Conservation (phyloP, 2,329 filamentous ascomycete species). For the Lachnellula arida region DNA sequence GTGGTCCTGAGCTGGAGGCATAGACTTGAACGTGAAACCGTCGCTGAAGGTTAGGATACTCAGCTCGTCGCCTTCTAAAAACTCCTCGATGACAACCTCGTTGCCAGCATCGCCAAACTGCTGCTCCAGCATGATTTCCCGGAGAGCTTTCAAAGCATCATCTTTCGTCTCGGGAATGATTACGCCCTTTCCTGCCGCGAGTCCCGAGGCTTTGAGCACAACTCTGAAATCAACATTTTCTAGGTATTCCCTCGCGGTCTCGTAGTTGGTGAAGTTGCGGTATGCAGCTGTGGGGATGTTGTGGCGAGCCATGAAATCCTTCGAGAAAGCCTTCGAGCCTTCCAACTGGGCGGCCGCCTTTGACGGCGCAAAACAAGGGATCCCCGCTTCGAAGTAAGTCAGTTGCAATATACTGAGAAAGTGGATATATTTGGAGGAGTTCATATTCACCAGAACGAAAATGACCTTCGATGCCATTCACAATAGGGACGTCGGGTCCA, state of each 20-base stretch:
- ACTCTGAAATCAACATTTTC: constrained; percentile 65
- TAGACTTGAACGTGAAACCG: constrained; percentile 73
- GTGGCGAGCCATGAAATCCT: constrained; percentile 94
- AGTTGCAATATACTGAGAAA: too few relatives aligned
- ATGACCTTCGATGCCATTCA: constrained; percentile 81
- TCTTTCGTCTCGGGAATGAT: constrained; percentile 63
- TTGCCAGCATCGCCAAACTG: constrained; percentile 83
- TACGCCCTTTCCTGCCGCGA: constrained; percentile 94
- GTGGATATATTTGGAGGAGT: too few relatives aligned
- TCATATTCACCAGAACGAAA: constrained; percentile 48
- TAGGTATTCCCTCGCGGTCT: constrained; percentile 68
- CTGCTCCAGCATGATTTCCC: constrained; percentile 84
- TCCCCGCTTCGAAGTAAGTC: neutral
- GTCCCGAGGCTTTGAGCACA: constrained; percentile 92
- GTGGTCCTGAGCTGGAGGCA: constrained; percentile 93
- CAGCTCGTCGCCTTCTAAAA: constrained; percentile 84
- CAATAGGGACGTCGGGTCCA: constrained; percentile 89
- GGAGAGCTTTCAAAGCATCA: constrained; percentile 76
- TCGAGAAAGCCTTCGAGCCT: constrained; percentile 93
- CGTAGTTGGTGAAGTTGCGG: constrained; percentile 78
- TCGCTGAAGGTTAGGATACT: constrained; percentile 90
- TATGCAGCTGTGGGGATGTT: constrained; percentile 88
- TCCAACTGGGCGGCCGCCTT: constrained; percentile 84
- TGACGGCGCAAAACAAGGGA: constrained; percentile 67
- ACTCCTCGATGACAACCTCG: constrained; percentile 94